Conservation (phyloP, 2,329 filamentous ascomycete species). For the Epichloe baconii region DNA sequence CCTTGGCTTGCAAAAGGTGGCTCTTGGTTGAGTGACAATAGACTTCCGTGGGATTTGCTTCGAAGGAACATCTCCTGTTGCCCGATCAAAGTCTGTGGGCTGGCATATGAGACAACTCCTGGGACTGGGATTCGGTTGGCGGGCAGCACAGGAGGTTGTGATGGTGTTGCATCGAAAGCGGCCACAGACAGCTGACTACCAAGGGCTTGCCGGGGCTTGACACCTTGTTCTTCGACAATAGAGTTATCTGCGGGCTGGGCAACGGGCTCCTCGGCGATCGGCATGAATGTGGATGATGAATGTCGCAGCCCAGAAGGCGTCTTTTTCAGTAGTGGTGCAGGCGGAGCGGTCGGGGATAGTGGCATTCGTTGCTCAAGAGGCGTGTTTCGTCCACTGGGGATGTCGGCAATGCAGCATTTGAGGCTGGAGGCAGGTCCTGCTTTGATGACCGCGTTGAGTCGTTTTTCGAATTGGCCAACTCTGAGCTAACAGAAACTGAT, state of each 20-base stretch:
- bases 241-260: constrained; percentile 7
- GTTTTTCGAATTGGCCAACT: constrained; percentile 8
- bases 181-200: constrained; percentile 12
- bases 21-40: constrained; percentile 17
- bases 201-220: background rate
- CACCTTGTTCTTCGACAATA: constrained; percentile 5
- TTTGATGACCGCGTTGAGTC: constrained; percentile 9
- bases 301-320: constrained; percentile 12
- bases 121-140: constrained; percentile 20
- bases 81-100: constrained; percentile 41
- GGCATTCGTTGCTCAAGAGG: constrained; percentile 1
- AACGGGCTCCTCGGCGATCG: constrained; percentile 31
- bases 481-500: constrained; percentile 18
- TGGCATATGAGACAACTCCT: constrained; percentile 36
- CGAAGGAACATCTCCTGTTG: constrained; percentile 42
- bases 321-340: constrained; percentile 10
- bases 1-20: constrained; percentile 13
- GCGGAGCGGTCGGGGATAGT: background rate
- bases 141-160: background rate
- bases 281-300: constrained; percentile 16
- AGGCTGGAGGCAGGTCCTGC: constrained; percentile 12
- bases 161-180: constrained; percentile 9
- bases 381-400: background rate
- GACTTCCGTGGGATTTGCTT: constrained; percentile 33
- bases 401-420: constrained; percentile 1